Base-by-base conservation (phyloP, 495 filamentous ascomycete genomes). In the Ascobolus immersus region DNA sequence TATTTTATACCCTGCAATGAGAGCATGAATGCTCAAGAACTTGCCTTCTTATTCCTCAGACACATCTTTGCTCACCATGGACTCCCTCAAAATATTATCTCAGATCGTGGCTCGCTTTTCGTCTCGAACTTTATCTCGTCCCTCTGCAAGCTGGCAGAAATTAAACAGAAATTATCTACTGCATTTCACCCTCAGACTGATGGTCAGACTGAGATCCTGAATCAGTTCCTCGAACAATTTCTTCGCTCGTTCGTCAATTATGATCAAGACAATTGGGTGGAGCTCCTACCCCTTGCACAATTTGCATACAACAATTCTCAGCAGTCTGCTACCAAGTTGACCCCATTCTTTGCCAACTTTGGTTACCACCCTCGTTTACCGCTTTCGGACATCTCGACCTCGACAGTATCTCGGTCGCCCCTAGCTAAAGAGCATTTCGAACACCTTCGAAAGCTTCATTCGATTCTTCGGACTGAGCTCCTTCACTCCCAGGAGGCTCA, bases 111-210 rank as follows among this genome's bases (percentile, higher is more conserved):
- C 9, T 15, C n/a, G 5, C 3, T 31, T 2, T 25, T 25, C n/a
- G 22, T 25, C n/a, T 25, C 22, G 7, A 25, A 25, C 22, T 25
- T 25, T n/a, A 7, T 25, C n/a, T n/a, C 7, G n/a, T 25, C 22
- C n/a, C 22, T 25, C n/a, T 7, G 7, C 22, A 7, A 7, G 22
- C 22, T 25, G 7, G 7, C n/a, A 25, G 22, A n/a, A 25, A n/a
- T 25, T 7, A 25, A 25, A n/a, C 22, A 25, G n/a, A 7, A 7
- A 7, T 25, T 25, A 7, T 25, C 22, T 7, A 25, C 22, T 25
- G 22, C 25, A 5, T 40, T 40, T 21, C 31, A 35, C n/a, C 37
- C 21, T 8, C 36, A 37, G 17, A 39, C 36, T 2, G 36, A 38
- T 13, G 20, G 36, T 2, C 21, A 39, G 17, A 39, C 37, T 4